Base-by-base conservation (phyloP, 768 basidiomycete genomes). In the Crassisporium funariophilum region DNA sequence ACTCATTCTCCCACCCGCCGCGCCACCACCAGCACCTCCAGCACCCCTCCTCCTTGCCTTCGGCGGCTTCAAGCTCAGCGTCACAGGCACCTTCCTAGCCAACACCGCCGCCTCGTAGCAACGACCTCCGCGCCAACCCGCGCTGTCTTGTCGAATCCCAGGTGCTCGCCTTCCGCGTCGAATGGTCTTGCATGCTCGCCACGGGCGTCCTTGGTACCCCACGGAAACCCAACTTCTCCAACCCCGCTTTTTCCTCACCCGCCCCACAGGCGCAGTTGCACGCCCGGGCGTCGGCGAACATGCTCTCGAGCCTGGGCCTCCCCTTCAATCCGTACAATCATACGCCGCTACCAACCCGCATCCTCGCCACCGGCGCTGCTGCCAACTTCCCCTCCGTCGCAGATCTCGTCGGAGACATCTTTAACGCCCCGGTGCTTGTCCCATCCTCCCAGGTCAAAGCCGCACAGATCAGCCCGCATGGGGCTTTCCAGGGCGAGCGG, bases 91-190 rank as follows among this genome's bases (percentile, higher is more conserved):
- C n/a, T n/a, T n/a, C n/a, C n/a, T n/a, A n/a, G n/a, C n/a, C n/a
- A n/a, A n/a, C n/a, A n/a, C n/a, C n/a, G n/a, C n/a, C n/a, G n/a
- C n/a, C n/a, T n/a, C n/a, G n/a, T n/a, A n/a, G n/a, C n/a, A n/a
- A n/a, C n/a, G 91, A 93, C 63, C 79, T 92, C 15, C 83, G 91
- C 22, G 91, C 91, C 9, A 93, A 93, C 68, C 91, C 91, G 0
- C 82, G 91, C n/a, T 91, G 88, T 68, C 78, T 93, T 19, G 69
- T 93, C 34, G 91, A 93, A 66, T 84, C 82, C 51, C 91, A 93
- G 57, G 68, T 88, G 19, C 77, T 93, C 27, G 80, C 86, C n/a
- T 86, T 93, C 74, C 83, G 91, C 20, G 83, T 89, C 33, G 85
- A 87, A 53, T 91, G 87, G 83, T 83, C 88, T 1, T 75, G 81